phyloP scores from a whole-genome alignment of 2,329 filamentous ascomycete species.

The Apiospora saccharicola region DNA sequence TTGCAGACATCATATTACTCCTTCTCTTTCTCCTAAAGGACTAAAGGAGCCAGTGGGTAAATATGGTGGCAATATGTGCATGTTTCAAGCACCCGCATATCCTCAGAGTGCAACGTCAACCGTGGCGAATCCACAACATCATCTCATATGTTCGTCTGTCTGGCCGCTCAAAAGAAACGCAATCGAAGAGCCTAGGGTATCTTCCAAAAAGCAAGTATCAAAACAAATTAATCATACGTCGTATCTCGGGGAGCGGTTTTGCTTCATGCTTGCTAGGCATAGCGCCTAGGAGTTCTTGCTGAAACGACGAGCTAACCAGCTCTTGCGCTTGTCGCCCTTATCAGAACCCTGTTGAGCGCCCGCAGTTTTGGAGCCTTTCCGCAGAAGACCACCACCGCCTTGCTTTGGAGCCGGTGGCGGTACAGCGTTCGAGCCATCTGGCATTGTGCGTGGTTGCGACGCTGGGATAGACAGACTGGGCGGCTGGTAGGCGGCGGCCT shows the following conservation, averaged over 20 bases:
- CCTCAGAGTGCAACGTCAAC: not conserved
- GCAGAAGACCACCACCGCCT: conserved; percentile 41
- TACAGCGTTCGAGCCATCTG: conserved; percentile 25
- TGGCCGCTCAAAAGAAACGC: conserved; percentile 7
- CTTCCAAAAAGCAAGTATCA: conserved; percentile 8
- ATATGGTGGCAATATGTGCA: not conserved
- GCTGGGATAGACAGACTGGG: conserved; percentile 43
- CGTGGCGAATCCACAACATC: not conserved
- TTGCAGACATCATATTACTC: not conserved
- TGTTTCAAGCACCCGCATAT: not conserved
- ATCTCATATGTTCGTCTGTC: not conserved
- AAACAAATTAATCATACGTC: conserved; percentile 6
- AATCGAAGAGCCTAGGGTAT: conserved; percentile 22
- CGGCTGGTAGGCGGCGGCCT: conserved; percentile 51
- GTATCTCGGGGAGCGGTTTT: not conserved
- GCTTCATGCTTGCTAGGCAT: too few species aligned
- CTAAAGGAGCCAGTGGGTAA: not conserved
- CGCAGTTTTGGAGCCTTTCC: conserved; percentile 33
- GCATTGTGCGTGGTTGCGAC: conserved; percentile 32
- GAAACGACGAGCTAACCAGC: conserved; percentile 86
- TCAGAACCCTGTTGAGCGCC: conserved; percentile 41
- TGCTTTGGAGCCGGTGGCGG: conserved; percentile 33
- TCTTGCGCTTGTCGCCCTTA: conserved; percentile 77
- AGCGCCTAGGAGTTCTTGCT: conserved; percentile 62
- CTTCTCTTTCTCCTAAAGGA: not conserved